phyloP scores from a whole-genome alignment of 2,329 filamentous ascomycete species.

The Echinosphaeria canescens region DNA sequence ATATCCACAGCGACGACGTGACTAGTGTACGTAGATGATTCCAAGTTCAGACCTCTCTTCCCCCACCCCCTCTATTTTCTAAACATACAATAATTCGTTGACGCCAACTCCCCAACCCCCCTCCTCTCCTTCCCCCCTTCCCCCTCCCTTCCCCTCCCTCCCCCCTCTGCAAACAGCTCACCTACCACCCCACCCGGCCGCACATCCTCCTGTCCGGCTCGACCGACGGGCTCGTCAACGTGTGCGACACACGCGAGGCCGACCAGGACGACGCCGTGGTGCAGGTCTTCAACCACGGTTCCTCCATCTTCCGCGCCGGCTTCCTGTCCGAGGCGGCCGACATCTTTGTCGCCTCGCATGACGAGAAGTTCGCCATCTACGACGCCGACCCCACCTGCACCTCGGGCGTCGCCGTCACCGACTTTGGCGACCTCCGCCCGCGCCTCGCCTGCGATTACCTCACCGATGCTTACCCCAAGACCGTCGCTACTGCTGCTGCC shows the following conservation, averaged over 20 bases:
- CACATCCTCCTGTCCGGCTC: constrained; percentile 52
- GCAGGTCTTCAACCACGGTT: constrained; percentile 61
- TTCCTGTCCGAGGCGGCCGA: constrained; percentile 44
- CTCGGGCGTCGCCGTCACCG: constrained; percentile 27
- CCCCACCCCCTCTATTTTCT: no score
- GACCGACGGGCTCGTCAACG: constrained; percentile 59
- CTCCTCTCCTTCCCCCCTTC: not conserved
- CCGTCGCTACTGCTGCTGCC: no score
- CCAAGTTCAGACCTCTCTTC: no score
- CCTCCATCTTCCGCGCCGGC: constrained; percentile 53
- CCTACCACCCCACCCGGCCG: constrained; percentile 36
- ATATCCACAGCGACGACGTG: constrained; percentile 47
- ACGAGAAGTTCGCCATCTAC: constrained; percentile 59
- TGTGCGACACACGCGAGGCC: constrained; percentile 47
- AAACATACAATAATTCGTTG: no score
- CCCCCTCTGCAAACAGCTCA: constrained; percentile 16
- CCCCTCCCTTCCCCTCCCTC: not conserved
- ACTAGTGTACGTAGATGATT: constrained; percentile 32
- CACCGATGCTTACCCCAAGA: constrained; percentile 39
- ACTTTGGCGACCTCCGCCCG: constrained; percentile 49
- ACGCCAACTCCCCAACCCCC: no score
- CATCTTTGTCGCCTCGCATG: constrained; percentile 54
- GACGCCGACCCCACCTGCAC: constrained; percentile 41
- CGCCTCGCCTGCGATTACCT: constrained; percentile 53
- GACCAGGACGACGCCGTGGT: constrained; percentile 62